These are phyloP conservation scores for Fusarium xylarioides DNA, from an alignment of 2,329 filamentous ascomycete genomes.

Conservation along the genomic window DNA sequence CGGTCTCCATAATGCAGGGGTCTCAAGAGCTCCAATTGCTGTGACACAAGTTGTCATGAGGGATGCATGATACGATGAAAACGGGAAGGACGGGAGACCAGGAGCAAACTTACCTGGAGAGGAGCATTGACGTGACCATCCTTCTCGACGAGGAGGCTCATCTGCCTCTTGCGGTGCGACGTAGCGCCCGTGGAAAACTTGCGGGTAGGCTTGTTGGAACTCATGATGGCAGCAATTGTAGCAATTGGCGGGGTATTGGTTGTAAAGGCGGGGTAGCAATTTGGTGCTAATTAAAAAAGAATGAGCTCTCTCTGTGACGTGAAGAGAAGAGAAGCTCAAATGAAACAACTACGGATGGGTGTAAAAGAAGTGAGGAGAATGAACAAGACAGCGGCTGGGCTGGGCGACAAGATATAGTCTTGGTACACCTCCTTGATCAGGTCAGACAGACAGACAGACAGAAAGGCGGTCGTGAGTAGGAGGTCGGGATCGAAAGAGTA, in stretches of 20 bases:
- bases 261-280: slow-evolving; percentile 19
- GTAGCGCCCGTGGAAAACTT: slow-evolving; percentile 57
- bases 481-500: slow-evolving; percentile 40
- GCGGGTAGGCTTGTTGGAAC: slow-evolving; percentile 43
- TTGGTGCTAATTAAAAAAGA: background rate
- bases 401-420: slow-evolving; percentile 34
- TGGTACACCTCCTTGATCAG: slow-evolving; percentile 32
- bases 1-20: background rate
- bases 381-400: slow-evolving; percentile 16
- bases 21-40: background rate
- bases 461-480: slow-evolving; percentile 42
- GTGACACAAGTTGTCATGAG: slow-evolving; percentile 37
- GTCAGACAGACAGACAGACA: slow-evolving; percentile 34
- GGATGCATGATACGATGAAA: background rate
- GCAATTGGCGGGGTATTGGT: slow-evolving; percentile 19
- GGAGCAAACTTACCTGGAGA: slow-evolving; percentile 53
- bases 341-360: slow-evolving; percentile 17
- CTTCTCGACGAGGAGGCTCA: slow-evolving; percentile 56
- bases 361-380: slow-evolving; percentile 9
- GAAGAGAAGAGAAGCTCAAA: slow-evolving; percentile 7
- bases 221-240: slow-evolving; percentile 37
- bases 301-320: slow-evolving; percentile 2
- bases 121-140: slow-evolving; percentile 56
- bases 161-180: slow-evolving; percentile 56
- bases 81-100: background rate